Percentiles rank a stretch among this genome's conserved stretches.
Evolutionary conservation across 2,329 filamentous ascomycete species (phyloP).

Genomic region (Akanthomyces muscarius): DNA sequence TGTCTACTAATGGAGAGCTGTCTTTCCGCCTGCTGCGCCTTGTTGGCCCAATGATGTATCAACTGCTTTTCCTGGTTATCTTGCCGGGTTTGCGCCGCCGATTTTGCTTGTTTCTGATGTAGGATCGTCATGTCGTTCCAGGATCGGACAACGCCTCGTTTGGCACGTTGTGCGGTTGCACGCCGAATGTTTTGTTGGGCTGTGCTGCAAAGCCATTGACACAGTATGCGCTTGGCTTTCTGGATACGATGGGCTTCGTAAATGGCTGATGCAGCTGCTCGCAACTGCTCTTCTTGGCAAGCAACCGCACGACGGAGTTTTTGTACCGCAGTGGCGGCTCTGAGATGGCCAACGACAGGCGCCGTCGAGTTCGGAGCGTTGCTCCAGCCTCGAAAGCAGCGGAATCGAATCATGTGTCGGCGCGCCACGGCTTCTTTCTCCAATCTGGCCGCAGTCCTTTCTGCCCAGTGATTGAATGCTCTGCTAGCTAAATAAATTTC

Average conservation of each 20-base stretch:
- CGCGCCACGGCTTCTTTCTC: slow-evolving; percentile 64
- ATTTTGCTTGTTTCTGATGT: not conserved
- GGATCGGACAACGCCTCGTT: slow-evolving; percentile 20
- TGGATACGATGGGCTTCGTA: slow-evolving; percentile 22
- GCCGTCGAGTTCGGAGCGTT: slow-evolving; percentile 30
- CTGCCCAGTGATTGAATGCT: slow-evolving; percentile 54
- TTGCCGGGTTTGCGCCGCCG: slow-evolving; percentile 24
- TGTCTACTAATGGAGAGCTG: not conserved
- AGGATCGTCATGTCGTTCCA: slow-evolving; percentile 23
- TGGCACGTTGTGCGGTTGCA: slow-evolving; percentile 21
- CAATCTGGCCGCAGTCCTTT: slow-evolving; percentile 59
- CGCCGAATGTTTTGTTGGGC: slow-evolving; percentile 23
- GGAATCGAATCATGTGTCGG: slow-evolving; percentile 62
- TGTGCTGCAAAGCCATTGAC: slow-evolving; percentile 28
- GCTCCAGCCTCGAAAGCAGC: slow-evolving; percentile 36
- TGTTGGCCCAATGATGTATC: slow-evolving; percentile 26
- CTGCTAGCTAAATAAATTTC: slow-evolving; percentile 55
- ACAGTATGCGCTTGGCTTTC: slow-evolving; percentile 22
- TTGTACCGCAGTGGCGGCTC: slow-evolving; percentile 27
- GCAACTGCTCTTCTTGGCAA: slow-evolving; percentile 27
- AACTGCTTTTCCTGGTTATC: slow-evolving; percentile 30
- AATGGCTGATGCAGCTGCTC: slow-evolving; percentile 24
- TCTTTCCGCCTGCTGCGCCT: slow-evolving; percentile 1
- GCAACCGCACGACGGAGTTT: slow-evolving; percentile 32
- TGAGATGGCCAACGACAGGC: slow-evolving; percentile 30